Conservation (phyloP, 2,329 filamentous ascomycete genomes). For the Pyricularia pennisetigena region DNA sequence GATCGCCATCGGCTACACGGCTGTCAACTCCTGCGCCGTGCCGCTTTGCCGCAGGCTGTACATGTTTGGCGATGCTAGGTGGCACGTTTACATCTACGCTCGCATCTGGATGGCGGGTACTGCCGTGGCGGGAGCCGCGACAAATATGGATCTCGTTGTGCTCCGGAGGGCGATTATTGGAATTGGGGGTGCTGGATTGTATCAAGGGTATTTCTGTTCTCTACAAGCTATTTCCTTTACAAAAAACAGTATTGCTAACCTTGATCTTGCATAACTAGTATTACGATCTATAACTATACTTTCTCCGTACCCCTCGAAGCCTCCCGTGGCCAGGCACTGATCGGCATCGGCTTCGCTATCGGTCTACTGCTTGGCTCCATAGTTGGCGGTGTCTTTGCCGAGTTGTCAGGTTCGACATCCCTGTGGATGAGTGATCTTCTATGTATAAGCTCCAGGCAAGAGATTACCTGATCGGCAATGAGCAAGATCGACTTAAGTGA, state of each 20-base stretch:
- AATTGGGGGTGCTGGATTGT: constrained; percentile 1
- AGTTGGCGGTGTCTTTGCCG: not conserved
- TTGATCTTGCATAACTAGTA: not conserved
- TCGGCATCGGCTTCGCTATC: not conserved
- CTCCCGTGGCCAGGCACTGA: not conserved
- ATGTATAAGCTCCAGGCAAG: constrained; percentile 98
- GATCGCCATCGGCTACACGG: too few species aligned
- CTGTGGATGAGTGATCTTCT: constrained; percentile 99
- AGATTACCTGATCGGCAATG: constrained; percentile 95
- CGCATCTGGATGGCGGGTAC: too few species aligned
- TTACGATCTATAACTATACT: not conserved
- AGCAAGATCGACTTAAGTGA: constrained; percentile 96
- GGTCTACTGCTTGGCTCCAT: not conserved
- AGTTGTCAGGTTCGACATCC: constrained; percentile 99
- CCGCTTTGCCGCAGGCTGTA: too few species aligned
- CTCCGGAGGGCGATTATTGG: too few species aligned
- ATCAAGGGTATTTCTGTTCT: not conserved
- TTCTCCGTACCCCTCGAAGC: not conserved
- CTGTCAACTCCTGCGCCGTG: too few species aligned
- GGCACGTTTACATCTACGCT: too few species aligned
- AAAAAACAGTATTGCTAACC: not conserved
- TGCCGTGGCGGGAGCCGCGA: too few species aligned
- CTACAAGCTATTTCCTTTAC: not conserved
- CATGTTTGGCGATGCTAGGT: too few species aligned
- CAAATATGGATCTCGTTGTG: too few species aligned